Evolutionary conservation across 345 rosid species (phyloP), one percentile per base, ranked within the genome.

Genomic region (Arabis alpina): DNA sequence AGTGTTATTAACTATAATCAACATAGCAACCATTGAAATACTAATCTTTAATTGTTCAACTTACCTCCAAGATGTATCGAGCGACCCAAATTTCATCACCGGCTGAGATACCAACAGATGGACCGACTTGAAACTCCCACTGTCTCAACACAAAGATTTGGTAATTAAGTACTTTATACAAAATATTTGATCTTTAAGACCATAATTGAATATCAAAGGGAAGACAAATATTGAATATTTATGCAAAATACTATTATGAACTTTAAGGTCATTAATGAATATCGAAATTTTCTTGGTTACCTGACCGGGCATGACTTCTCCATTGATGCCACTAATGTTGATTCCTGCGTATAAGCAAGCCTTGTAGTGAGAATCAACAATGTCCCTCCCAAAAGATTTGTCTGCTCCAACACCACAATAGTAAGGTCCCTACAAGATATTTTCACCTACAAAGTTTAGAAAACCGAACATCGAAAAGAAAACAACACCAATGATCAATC

Each of bases 71-170:
- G 73, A 93, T 86, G 77, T 85, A 93, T 49, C 99, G 94, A 66
- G 99, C 94, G 16, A 88, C 84, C 99, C 95, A 93, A 59, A 93
- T 53, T 75, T 93, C 86, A 67, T 91, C 99, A 16, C 67, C 91
- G 8, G 99, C 88, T 9, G 90, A 85, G 81, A 91, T 89, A 36
- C 99, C 99, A 15, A 86, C 85, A 2, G 95, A 1, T 3, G 99
- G 96, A 19, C 99, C 99, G 7, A 93, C 97, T 84, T 93, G 97
- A 54, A 88, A 93, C 64, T 91, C 97, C 97, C 98, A 91, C 97
- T 93, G 14, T 15, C 25, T 24, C 40, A 76, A 68, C 30, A 27
- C 48, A 47, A 45, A 65, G 9, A 56, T 27, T 52, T 32, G 48
- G 19, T 69, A 57, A 59, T 34, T 34, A 68, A 68, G 25, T 45